Evolutionary conservation across 1,284 basidiomycete species (phyloP).

Genomic region (Peniophora sp.): DNA sequence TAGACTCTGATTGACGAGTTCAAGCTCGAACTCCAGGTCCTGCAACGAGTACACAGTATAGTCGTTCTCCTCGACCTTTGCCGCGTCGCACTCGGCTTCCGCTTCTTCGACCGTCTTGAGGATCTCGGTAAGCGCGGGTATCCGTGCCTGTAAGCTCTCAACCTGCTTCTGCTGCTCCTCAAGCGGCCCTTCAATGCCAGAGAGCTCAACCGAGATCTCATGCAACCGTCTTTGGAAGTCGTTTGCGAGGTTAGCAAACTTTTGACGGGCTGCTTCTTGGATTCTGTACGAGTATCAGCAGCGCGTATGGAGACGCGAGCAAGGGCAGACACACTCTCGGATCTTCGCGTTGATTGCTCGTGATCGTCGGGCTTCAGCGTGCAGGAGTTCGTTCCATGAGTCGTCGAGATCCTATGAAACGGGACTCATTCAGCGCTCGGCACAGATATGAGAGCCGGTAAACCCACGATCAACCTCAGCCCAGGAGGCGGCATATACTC

Average conservation of each 20-base stretch:
- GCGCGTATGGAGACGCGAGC: not conserved
- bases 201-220: constrained; percentile 67
- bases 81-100: constrained; percentile 77
- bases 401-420: constrained; percentile 60
- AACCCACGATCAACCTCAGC: constrained; percentile 48
- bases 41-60: constrained; percentile 89
- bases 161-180: constrained; percentile 58
- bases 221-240: constrained; percentile 73
- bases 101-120: constrained; percentile 49
- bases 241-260: constrained; percentile 81
- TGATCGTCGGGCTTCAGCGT: constrained; percentile 72
- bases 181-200: constrained; percentile 70
- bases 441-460: no score
- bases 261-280: constrained; percentile 80
- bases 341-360: constrained; percentile 88
- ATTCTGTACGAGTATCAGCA: constrained; percentile 46
- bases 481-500: constrained; percentile 79
- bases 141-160: constrained; percentile 50
- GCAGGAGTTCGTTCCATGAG: constrained; percentile 70
- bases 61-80: constrained; percentile 96
- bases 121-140: constrained; percentile 53
- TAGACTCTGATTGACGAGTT: constrained; percentile 75
- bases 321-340: constrained; percentile 56
- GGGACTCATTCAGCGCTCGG: not conserved
- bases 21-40: constrained; percentile 88